Conservation (phyloP, 2,329 filamentous ascomycete genomes). For the Penicillium brevicompactum region DNA sequence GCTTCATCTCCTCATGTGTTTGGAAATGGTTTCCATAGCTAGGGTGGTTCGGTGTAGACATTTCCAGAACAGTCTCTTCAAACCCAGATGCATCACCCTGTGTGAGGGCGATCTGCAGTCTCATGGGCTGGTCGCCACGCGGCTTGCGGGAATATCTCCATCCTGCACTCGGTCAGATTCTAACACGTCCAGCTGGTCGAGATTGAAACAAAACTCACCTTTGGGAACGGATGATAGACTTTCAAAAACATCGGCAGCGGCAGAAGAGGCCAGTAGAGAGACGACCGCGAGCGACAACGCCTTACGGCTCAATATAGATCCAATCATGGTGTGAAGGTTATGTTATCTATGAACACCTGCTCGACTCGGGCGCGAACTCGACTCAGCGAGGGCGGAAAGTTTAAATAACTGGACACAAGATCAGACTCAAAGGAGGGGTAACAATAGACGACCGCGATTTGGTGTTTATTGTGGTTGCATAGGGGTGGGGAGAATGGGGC, state of each 20-base stretch:
- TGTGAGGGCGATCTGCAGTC: constrained; percentile 38
- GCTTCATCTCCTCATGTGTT: constrained; percentile 50
- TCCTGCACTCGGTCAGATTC: constrained; percentile 21
- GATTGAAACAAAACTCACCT: constrained; percentile 24
- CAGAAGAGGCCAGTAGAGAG: constrained; percentile 31
- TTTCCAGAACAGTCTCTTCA: constrained; percentile 50
- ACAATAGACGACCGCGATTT: not conserved
- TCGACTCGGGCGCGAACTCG: not conserved
- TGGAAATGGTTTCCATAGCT: constrained; percentile 55
- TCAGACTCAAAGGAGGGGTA: constrained; percentile 13
- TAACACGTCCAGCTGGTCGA: not conserved
- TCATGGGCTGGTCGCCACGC: constrained; percentile 27
- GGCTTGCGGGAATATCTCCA: constrained; percentile 36
- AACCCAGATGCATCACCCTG: constrained; percentile 41
- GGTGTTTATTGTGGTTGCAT: constrained; percentile 31
- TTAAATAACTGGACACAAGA: constrained; percentile 16
- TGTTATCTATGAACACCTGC: constrained; percentile 6
- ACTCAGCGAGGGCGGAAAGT: constrained; percentile 1
- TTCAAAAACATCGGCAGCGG: constrained; percentile 38
- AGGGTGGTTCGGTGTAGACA: constrained; percentile 52
- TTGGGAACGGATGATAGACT: constrained; percentile 36
- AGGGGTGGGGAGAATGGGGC: constrained; percentile 18
- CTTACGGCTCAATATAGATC: constrained; percentile 26
- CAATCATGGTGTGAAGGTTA: constrained; percentile 27
- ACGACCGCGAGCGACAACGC: constrained; percentile 33